Conservation (phyloP, 2,329 filamentous ascomycete species). For the Fusarium duplospermum region DNA sequence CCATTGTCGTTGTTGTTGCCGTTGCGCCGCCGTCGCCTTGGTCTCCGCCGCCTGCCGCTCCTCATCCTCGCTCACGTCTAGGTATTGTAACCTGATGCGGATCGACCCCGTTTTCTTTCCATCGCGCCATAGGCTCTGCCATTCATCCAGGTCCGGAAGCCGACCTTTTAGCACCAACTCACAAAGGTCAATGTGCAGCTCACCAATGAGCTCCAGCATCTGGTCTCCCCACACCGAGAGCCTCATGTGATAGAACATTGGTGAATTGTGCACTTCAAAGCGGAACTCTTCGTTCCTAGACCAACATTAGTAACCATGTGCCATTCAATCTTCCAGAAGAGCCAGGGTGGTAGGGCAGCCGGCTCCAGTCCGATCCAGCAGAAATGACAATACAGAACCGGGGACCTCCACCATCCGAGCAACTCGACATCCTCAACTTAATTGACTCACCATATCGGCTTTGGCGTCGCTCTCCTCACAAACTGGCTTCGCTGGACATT, state of each 20-base stretch:
- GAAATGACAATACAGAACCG: conserved; percentile 10
- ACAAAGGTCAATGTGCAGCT: conserved; percentile 40
- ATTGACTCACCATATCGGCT: conserved; percentile 42
- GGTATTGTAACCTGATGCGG: conserved; percentile 31
- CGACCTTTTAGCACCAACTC: conserved; percentile 34
- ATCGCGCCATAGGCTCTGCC: conserved; percentile 37
- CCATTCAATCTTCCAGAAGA: conserved; percentile 14
- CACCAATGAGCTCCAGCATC: conserved; percentile 43
- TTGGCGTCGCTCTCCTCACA: conserved; percentile 31
- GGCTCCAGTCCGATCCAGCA: conserved; percentile 9
- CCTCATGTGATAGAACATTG: conserved; percentile 43
- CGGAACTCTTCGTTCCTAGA: conserved; percentile 43
- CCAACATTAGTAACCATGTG: conserved; percentile 28
- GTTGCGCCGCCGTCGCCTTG: conserved; percentile 27
- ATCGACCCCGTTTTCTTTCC: conserved; percentile 34
- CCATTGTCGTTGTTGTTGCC: conserved; percentile 31
- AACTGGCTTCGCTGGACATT: conserved; percentile 39
- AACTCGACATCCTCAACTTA: conserved; percentile 7
- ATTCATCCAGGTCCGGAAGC: conserved; percentile 34
- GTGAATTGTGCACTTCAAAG: conserved; percentile 41
- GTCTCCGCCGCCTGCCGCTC: conserved; percentile 33
- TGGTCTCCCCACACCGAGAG: conserved; percentile 42
- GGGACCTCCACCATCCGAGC: conserved; percentile 10
- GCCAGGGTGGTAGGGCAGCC: conserved; percentile 9
- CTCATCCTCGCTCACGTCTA: conserved; percentile 35